Evolutionary conservation across 805 yeast genomes (phyloP), one percentile per base, ranked within the genome.

Genomic region (Scheffersomyces lignosus): DNA sequence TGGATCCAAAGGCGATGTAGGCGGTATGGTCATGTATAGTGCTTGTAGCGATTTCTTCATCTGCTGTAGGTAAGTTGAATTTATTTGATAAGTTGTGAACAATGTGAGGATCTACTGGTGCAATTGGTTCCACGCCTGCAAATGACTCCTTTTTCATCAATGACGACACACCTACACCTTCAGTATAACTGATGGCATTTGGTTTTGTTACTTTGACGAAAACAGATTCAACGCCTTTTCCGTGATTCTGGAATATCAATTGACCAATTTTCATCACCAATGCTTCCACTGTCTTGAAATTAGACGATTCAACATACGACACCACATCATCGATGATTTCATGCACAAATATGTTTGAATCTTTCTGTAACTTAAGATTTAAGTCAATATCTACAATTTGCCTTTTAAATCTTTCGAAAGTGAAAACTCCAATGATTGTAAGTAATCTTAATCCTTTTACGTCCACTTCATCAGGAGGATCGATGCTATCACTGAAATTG

Each of bases 211-310:
- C 96, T 18, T 70, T 70, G 1, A 86, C 93, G 13, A 58, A 50
- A 1, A 75, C 76, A 15, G 60, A 51, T 4, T 56, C 49, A 4
- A 78, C 56, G 17, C 47, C 51, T 6, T 37, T 26, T 10, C 40
- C 45, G 16, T 66, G 64, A 27, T 66, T 56, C 40, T 71, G 68
- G 25, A 77, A 64, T 2, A 82, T 64, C 31, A 78, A 54, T 44
- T 80, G 81, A 3, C 87, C 81, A 18, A 87, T 83, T 8, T 80
- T 75, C 41, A 80, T 75, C 3, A 87, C 95, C 31, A 93, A 70
- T 0, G 97, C 96, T 56, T 93, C 99, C 1, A 93, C 95, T 0
- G 99, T 93, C 52, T 87, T 83, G 66, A 87, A 93, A 44, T 80
- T 79, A 1, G 96, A 76, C n/a, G 54, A 56, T 51, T 86, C 95